Percentiles rank a stretch among this genome's conserved stretches.
These are phyloP conservation scores for Yarrowia phangngaensis DNA, from an alignment of 805 yeast genomes.

Conservation along the genomic window DNA sequence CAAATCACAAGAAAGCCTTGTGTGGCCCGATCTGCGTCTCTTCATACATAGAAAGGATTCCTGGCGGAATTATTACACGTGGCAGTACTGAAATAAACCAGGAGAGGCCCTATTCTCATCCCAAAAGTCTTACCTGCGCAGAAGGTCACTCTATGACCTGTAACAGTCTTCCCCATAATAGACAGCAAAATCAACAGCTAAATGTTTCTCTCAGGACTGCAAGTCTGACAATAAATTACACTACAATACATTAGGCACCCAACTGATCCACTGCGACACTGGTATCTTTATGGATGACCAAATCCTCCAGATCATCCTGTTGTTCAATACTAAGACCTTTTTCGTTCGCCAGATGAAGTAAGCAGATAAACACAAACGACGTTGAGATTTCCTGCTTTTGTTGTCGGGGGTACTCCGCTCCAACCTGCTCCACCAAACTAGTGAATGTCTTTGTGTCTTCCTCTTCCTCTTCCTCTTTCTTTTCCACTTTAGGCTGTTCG, in stretches of 20 bases:
- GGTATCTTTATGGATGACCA: conserved; percentile 33
- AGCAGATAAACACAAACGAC: conserved; percentile 77
- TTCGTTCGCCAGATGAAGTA: conserved; percentile 83
- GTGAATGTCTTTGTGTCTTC: conserved; percentile 40
- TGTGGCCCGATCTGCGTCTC: no score
- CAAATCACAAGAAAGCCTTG: no score
- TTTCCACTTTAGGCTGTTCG: conserved; percentile 36
- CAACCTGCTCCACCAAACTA: conserved; percentile 49
- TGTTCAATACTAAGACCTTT: conserved; percentile 61
- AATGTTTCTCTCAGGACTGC: no score
- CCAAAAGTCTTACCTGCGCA: no score
- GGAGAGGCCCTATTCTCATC: no score
- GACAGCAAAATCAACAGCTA: no score
- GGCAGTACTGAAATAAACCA: no score
- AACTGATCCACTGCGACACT: conserved; percentile 18
- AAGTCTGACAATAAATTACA: conserved; percentile 10
- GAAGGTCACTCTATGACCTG: no score
- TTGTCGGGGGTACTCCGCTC: conserved; percentile 51
- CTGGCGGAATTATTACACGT: no score
- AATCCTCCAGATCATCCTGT: conserved; percentile 42
- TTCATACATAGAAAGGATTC: no score
- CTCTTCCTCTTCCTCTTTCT: conserved; percentile 27
- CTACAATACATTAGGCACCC: not conserved
- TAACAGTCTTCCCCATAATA: no score
- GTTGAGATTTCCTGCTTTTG: conserved; percentile 69